Conservation (phyloP, 2,329 filamentous ascomycete species). For the Colletotrichum truncatum region DNA sequence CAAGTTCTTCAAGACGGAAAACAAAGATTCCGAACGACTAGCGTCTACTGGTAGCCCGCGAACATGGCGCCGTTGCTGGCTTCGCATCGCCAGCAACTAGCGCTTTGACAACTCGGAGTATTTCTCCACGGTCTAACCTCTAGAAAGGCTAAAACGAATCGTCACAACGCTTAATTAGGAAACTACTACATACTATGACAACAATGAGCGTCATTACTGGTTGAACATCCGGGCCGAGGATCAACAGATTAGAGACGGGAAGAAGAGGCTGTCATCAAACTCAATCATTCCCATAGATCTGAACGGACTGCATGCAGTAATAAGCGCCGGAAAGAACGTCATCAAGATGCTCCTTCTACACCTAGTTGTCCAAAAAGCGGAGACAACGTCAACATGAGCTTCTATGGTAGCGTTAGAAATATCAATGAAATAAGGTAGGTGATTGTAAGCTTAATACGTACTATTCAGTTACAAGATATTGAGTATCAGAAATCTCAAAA, state of each 20-base stretch:
- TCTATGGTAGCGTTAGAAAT: no score
- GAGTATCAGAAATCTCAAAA: no score
- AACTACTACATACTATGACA: not conserved
- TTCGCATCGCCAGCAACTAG: not conserved
- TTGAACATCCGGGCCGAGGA: not conserved
- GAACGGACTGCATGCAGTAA: no score
- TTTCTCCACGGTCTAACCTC: constrained; percentile 4
- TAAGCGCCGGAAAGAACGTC: no score
- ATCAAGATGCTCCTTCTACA: no score
- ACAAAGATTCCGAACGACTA: not conserved
- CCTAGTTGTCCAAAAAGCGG: no score
- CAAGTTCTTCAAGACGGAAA: not conserved
- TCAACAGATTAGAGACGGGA: not conserved
- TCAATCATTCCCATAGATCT: not conserved
- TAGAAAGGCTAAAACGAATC: not conserved
- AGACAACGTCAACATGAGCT: no score
- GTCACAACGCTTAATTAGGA: not conserved
- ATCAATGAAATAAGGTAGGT: no score
- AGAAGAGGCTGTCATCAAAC: no score
- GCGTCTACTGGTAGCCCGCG: not conserved
- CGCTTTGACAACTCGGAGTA: not conserved
- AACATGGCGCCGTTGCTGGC: not conserved
- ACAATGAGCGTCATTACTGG: not conserved
- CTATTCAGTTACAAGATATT: no score
- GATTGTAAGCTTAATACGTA: no score